phyloP scores from a whole-genome alignment of 805 yeast genomes.

The Myxozyma monticola region DNA sequence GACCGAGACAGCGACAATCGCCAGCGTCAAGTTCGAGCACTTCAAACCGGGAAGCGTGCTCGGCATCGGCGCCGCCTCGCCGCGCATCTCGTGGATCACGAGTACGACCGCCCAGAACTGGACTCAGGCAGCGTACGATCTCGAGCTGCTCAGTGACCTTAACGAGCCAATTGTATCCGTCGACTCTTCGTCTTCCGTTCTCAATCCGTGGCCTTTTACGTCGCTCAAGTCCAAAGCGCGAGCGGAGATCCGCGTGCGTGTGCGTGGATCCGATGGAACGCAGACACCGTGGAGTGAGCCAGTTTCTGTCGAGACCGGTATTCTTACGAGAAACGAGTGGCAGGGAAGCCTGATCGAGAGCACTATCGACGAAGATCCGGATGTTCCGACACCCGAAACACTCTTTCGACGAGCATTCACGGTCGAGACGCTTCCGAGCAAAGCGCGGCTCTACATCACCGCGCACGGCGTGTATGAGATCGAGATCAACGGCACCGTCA shows the following conservation, averaged over 20 bases:
- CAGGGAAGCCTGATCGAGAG: too few relatives aligned
- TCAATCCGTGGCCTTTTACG: neutral
- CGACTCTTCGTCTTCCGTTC: too few relatives aligned
- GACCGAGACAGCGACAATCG: too few relatives aligned
- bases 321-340: too few relatives aligned
- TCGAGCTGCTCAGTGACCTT: neutral
- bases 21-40: neutral
- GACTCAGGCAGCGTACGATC: neutral
- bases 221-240: neutral
- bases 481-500: constrained; percentile 30
- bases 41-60: neutral
- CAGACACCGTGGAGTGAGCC: too few relatives aligned
- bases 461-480: neutral
- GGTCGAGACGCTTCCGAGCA: neutral
- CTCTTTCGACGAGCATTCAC: neutral
- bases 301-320: too few relatives aligned
- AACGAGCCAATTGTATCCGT: too few relatives aligned
- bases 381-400: too few relatives aligned
- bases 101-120: neutral
- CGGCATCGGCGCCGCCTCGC: neutral
- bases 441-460: neutral
- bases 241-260: neutral
- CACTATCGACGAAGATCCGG: too few relatives aligned
- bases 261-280: too few relatives aligned
- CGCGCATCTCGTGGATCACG: neutral